Evolutionary conservation across 75 land plant species (phyloP).

Genomic region (Selaginella moellendorffii): DNA sequence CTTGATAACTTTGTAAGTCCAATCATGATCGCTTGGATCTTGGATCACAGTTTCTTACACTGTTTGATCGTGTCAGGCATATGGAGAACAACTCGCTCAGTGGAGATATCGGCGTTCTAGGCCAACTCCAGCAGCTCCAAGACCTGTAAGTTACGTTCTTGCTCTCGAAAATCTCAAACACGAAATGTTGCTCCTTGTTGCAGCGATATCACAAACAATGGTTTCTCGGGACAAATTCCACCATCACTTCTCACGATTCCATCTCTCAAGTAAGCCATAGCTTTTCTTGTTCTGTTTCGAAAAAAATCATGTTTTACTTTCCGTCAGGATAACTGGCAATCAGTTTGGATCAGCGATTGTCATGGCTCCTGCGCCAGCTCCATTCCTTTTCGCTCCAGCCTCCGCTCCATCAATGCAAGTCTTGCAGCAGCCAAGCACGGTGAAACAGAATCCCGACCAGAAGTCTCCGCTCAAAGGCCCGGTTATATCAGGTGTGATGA

Average conservation of each 20-base stretch:
- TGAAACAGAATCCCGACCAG: neutral
- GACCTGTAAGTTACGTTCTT: neutral
- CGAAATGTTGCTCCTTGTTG: neutral
- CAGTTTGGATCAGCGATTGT: slow-evolving; percentile 34
- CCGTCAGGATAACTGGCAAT: slow-evolving; percentile 53
- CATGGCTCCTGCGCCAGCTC: slow-evolving; percentile 8
- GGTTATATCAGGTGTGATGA: neutral
- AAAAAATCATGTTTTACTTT: neutral
- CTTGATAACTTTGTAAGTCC: slow-evolving; percentile 31
- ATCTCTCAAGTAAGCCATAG: neutral
- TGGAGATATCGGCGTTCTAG: neutral
- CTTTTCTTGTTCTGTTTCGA: neutral
- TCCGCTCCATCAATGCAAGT: neutral
- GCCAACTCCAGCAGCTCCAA: slow-evolving; percentile 21
- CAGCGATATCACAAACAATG: slow-evolving; percentile 11
- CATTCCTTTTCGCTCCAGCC: slow-evolving; percentile 9
- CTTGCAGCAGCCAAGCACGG: slow-evolving; percentile 1
- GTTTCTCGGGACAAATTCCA: slow-evolving; percentile 16
- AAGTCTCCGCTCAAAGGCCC: neutral
- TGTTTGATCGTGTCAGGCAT: neutral
- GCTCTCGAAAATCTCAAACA: neutral
- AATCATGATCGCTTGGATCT: neutral
- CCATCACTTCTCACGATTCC: neutral
- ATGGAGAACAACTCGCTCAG: neutral
- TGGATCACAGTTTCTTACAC: neutral